Percentiles rank a stretch among this genome's conserved stretches.
These are phyloP conservation scores for Saccharomycopsis sp. DNA, from an alignment of 805 yeast species.

Conservation along the genomic window DNA sequence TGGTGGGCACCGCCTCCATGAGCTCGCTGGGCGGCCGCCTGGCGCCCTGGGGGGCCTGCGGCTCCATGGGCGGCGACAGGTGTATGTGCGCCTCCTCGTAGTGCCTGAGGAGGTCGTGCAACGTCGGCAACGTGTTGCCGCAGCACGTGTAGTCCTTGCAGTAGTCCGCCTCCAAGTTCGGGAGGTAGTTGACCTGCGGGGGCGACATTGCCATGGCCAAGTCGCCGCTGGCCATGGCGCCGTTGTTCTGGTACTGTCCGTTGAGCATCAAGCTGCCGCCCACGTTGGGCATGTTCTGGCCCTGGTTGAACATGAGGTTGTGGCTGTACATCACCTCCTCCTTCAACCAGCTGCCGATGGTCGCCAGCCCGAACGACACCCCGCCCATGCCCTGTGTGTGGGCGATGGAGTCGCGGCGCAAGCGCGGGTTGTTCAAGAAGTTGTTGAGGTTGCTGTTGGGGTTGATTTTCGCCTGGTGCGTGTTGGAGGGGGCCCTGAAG, in stretches of 20 bases:
- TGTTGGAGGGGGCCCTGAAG: conserved; percentile 3
- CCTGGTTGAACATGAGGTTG: conserved; percentile 13
- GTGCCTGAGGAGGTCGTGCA: conserved; percentile 89
- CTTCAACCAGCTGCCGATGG: conserved; percentile 92
- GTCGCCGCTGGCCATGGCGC: conserved; percentile 23
- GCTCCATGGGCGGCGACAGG: conserved; percentile 42
- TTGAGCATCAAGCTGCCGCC: background rate
- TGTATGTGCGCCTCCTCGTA: conserved; percentile 93
- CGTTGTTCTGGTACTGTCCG: conserved; percentile 7
- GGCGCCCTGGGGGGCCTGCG: conserved; percentile 20
- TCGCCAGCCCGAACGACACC: conserved; percentile 92
- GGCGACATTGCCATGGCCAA: conserved; percentile 45
- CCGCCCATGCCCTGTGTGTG: conserved; percentile 99
- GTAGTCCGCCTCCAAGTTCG: conserved; percentile 90
- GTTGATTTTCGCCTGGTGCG: conserved; percentile 14
- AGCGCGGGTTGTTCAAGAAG: conserved; percentile 32
- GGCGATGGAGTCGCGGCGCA: conserved; percentile 86
- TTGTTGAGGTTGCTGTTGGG: conserved; percentile 18
- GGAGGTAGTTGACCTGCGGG: conserved; percentile 72
- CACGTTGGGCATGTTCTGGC: background rate
- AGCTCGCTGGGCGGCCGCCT: conserved; percentile 46
- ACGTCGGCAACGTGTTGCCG: conserved; percentile 84
- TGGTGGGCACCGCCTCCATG: conserved; percentile 87
- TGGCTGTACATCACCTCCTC: conserved; percentile 75
- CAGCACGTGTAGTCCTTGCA: conserved; percentile 97